Percentiles rank a stretch among this genome's conserved stretches.
Conservation (phyloP, 371 early-diverging fungal genomes). For the Apophysomyces ossiformis region DNA sequence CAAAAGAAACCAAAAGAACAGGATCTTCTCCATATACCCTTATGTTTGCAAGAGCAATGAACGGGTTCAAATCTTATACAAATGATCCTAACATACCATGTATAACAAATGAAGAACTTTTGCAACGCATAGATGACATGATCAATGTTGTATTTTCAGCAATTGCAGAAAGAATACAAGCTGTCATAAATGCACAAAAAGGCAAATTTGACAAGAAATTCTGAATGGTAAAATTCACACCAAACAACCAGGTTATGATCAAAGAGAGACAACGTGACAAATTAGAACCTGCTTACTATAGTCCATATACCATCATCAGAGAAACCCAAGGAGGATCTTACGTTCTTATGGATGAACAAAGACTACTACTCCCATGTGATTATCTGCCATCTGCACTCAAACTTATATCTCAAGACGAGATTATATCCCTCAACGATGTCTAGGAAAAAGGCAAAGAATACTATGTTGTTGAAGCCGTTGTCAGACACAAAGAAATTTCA, state of each 20-base stretch:
- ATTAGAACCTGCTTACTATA: too few species aligned
- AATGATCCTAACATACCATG: too few species aligned
- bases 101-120: not conserved
- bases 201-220: conserved; percentile 5
- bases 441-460: too few species aligned
- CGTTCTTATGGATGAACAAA: conserved; percentile 13
- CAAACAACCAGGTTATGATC: not conserved
- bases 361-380: conserved; percentile 13
- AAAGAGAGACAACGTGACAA: conserved; percentile 13
- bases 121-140: conserved; percentile 11
- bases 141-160: conserved; percentile 15
- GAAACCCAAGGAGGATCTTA: too few species aligned
- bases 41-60: too few species aligned
- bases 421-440: not conserved
- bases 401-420: conserved; percentile 18
- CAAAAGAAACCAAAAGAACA: not conserved
- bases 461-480: too few species aligned
- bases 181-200: not conserved
- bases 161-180: conserved; percentile 2
- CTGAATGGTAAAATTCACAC: conserved; percentile 14
- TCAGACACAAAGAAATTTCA: too few species aligned
- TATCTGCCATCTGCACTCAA: conserved; percentile 7
- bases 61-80: too few species aligned
- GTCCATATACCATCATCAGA: conserved; percentile 15
- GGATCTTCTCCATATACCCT: too few species aligned